Conservation (phyloP, 73 alveolate species). For the Urostyla sp. region DNA sequence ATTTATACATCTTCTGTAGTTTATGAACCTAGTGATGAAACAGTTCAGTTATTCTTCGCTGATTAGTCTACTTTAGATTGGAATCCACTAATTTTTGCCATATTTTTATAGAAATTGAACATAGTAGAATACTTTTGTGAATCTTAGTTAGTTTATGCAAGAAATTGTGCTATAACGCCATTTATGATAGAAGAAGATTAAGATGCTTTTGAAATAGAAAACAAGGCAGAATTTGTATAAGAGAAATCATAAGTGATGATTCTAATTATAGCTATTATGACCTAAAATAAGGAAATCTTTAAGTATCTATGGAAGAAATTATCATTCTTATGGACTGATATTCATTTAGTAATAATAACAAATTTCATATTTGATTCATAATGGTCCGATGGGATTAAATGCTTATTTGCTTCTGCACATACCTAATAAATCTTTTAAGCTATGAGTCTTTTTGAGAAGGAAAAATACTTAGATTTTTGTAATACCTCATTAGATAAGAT, state of each 20-base stretch:
- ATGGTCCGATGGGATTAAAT: constrained; percentile 43
- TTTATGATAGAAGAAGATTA: constrained; percentile 41
- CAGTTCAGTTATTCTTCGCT: too few relatives aligned
- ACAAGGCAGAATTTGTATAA: constrained; percentile 33
- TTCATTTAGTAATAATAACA: constrained; percentile 19
- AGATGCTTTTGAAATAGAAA: constrained; percentile 41
- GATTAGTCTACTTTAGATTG: not conserved
- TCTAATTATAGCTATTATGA: constrained; percentile 28
- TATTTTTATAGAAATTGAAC: too few relatives aligned
- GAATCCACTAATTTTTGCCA: not conserved
- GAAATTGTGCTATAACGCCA: not conserved
- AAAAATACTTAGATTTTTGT: constrained; percentile 33
- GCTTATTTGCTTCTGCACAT: constrained; percentile 22
- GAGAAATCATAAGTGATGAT: constrained; percentile 48
- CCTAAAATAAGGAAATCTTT: constrained; percentile 35
- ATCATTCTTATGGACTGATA: constrained; percentile 54
- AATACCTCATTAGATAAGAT: not conserved
- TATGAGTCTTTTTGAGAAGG: constrained; percentile 52
- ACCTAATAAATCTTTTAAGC: constrained; percentile 43
- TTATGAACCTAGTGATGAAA: too few relatives aligned
- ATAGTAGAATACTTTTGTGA: not conserved
- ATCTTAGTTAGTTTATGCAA: not conserved
- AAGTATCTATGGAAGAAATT: constrained; percentile 29
- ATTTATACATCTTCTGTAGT: too few relatives aligned
- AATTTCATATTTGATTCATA: constrained; percentile 37